Conservation (phyloP, 345 rosid species). For the Eucalyptus regnans region DNA sequence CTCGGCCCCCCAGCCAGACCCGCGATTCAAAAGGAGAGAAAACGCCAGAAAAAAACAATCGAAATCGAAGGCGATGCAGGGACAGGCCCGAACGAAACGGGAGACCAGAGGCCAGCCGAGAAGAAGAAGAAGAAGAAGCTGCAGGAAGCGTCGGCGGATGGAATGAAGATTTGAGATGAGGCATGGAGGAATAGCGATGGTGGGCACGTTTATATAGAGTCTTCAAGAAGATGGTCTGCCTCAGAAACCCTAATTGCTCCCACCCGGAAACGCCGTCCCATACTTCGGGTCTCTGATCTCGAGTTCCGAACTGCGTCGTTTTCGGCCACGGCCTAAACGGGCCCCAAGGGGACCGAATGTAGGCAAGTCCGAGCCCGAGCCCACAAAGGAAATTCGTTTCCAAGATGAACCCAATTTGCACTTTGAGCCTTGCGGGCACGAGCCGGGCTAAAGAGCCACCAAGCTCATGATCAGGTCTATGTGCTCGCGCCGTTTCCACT, state of each 20-base stretch:
- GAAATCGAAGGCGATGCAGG: not conserved
- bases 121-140: not conserved
- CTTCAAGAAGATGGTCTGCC: not conserved
- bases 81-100: not conserved
- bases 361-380: not conserved
- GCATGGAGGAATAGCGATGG: not conserved
- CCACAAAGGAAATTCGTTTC: not conserved
- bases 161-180: not conserved
- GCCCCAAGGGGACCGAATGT: not conserved
- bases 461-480: not conserved
- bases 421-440: accelerated
- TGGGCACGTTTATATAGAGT: not conserved
- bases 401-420: not conserved
- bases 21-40: not conserved
- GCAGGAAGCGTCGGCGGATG: not conserved
- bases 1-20: not conserved
- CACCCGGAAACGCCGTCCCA: not conserved
- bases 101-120: not conserved
- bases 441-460: not conserved
- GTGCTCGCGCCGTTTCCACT: not conserved
- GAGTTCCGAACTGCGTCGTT: not conserved
- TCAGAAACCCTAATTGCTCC: not conserved
- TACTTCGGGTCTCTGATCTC: not conserved
- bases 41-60: not conserved
- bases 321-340: not conserved